Evolutionary conservation across 768 basidiomycete species (phyloP).

Genomic region (Melanogaster broomeanus): DNA sequence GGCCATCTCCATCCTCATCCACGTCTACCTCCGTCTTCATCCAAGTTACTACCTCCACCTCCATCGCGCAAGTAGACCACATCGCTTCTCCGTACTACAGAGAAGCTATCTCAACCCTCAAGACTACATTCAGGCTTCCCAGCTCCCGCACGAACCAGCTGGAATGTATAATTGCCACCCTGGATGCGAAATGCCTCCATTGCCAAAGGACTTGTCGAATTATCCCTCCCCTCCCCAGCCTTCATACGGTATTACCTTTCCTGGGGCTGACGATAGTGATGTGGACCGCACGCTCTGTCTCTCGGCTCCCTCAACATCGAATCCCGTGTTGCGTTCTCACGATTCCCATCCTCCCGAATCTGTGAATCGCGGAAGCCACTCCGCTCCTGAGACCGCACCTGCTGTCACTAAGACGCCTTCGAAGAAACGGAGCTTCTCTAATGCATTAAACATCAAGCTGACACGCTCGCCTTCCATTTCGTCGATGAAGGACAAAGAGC

Average conservation of each 20-base stretch:
- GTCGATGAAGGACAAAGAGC: constrained; percentile 49
- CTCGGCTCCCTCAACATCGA: constrained; percentile 46
- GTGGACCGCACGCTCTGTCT: constrained; percentile 50
- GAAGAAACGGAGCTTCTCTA: constrained; percentile 98
- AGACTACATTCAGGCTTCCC: constrained; percentile 56
- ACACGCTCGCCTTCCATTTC: constrained; percentile 64
- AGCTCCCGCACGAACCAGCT: constrained; percentile 83
- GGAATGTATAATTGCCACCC: constrained; percentile 77
- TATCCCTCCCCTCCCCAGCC: constrained; percentile 71
- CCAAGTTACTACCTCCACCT: background rate
- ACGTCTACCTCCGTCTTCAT: constrained; percentile 9
- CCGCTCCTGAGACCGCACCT: constrained; percentile 46
- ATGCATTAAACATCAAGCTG: constrained; percentile 74
- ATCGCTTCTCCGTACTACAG: constrained; percentile 33
- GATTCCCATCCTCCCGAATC: constrained; percentile 41
- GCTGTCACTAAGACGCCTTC: constrained; percentile 73
- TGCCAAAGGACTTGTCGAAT: constrained; percentile 86
- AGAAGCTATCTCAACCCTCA: constrained; percentile 33
- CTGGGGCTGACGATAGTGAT: constrained; percentile 49
- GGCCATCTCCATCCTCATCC: constrained; percentile 9
- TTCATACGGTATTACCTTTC: constrained; percentile 54
- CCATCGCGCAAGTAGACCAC: constrained; percentile 25
- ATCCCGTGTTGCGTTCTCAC: constrained; percentile 26
- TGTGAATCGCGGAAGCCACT: constrained; percentile 36
- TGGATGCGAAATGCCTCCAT: constrained; percentile 80